Conservation (phyloP, 495 filamentous ascomycete genomes). For the Trichoderma asperelloides region DNA sequence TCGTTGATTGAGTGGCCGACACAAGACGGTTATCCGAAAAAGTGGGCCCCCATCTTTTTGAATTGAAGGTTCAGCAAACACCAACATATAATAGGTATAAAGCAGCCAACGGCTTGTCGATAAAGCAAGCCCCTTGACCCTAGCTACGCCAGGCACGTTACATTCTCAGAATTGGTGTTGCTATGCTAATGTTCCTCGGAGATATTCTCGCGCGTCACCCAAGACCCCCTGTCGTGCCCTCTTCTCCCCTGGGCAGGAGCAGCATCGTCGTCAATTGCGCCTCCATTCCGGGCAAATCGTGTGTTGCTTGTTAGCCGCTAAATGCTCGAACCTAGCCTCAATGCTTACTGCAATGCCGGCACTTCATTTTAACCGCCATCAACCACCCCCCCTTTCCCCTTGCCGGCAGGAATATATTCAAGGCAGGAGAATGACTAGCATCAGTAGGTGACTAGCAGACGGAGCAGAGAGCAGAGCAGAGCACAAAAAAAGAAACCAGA, state of each 20-base stretch:
- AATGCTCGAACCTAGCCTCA: neutral
- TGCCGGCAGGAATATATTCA: neutral
- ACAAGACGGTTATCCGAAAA: neutral
- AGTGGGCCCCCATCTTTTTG: neutral
- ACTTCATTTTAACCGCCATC: neutral
- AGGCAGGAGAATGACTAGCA: neutral
- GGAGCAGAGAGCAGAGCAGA: neutral
- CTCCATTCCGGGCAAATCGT: neutral
- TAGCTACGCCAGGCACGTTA: neutral
- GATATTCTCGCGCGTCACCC: neutral
- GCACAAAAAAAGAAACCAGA: neutral
- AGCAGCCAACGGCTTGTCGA: neutral
- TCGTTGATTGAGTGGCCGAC: neutral
- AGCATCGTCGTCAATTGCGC: neutral
- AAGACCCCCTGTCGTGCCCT: neutral
- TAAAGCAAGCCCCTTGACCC: neutral
- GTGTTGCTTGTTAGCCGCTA: neutral
- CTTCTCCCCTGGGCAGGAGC: neutral
- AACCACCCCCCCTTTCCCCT: neutral
- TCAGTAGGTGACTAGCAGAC: no score
- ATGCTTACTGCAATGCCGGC: constrained; percentile 3
- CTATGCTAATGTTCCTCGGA: neutral
- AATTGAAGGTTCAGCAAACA: neutral
- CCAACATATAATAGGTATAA: no score
- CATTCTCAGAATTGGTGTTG: neutral